Conservation (phyloP, 108 stramenopile genomes). For the Nitzschia sp. region DNA sequence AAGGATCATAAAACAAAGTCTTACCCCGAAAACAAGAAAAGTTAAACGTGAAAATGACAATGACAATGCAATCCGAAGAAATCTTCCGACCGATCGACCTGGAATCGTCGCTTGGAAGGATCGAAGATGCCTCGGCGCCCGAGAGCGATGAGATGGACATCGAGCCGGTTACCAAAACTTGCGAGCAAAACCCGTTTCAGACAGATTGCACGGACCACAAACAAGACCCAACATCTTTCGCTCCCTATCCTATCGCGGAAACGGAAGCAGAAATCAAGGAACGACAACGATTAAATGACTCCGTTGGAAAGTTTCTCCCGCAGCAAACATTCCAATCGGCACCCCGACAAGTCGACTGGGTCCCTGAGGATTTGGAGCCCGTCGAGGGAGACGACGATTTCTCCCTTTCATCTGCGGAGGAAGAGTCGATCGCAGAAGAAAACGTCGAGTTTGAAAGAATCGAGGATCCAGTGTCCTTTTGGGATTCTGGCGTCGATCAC, state of each 20-base stretch:
- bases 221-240: not conserved
- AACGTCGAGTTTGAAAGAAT: conserved; percentile 12
- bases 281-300: conserved; percentile 21
- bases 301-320: conserved; percentile 18
- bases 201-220: not conserved
- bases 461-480: conserved; percentile 31
- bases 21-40: too few relatives aligned
- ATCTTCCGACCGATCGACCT: conserved; percentile 23
- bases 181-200: conserved; percentile 8
- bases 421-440: conserved; percentile 21
- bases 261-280: conserved; percentile 16
- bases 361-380: conserved; percentile 17
- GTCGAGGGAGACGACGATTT: conserved; percentile 30
- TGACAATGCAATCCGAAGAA: conserved; percentile 1
- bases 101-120: conserved; percentile 30
- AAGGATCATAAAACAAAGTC: too few relatives aligned
- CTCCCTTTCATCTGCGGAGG: conserved; percentile 23
- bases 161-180: conserved; percentile 8
- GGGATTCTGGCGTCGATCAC: conserved; percentile 18
- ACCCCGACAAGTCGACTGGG: not conserved
- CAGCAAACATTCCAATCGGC: not conserved
- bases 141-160: conserved; percentile 14
- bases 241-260: conserved; percentile 31
- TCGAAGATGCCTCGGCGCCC: conserved; percentile 16
- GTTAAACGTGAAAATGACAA: too few relatives aligned